Evolutionary conservation across 1,139 yeast species (phyloP), one percentile per base, ranked within the genome.

Genomic region (Zygosaccharomyces sapae): DNA sequence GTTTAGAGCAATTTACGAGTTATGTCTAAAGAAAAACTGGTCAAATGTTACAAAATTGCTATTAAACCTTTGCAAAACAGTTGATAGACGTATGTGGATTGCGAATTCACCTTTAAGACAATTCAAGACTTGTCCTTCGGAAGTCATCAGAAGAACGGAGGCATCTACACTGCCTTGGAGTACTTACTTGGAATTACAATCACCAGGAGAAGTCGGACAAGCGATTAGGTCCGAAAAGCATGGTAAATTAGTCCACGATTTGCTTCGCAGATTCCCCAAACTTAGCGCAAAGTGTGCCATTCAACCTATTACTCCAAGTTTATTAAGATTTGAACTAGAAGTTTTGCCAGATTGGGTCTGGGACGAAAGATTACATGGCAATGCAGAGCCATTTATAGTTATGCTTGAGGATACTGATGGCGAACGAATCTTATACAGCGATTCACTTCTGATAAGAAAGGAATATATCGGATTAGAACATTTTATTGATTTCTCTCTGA

Each of bases 101-200:
- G 80, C 92, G 0, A 84, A 80, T 54, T 79, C 96, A 0, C 97
- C 98, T 0, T 77, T 94, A 50, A 72, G 97, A 52, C 98, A 92
- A 61, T 89, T 87, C 62, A 73, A 76, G 0, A 62, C 67, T 13
- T 86, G 83, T 29, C 94, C 96, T 0, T 54, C 56, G 0, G 94
- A 84, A 42, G 76, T 90, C 3, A 75, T 92, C 5, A 74, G 75
- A 50, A 82, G 84, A 38, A 80, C 89, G 0, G 98, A 94, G 63
- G 77, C 82, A 22, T 84, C 96, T 0, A 83, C 83, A 55, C 70
- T 88, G 50, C 96, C 96, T 0, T 92, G 96, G 89, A 67, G 75
- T 12, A 80, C 84, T 38, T 90, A 89, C 59, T 77, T 92, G 54
- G 43, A 43, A 3, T 43, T 62, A 12, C 65, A 70, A 5, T 78